phyloP scores from a whole-genome alignment of 2,329 filamentous ascomycete genomes.

The Penicillium sp. region DNA sequence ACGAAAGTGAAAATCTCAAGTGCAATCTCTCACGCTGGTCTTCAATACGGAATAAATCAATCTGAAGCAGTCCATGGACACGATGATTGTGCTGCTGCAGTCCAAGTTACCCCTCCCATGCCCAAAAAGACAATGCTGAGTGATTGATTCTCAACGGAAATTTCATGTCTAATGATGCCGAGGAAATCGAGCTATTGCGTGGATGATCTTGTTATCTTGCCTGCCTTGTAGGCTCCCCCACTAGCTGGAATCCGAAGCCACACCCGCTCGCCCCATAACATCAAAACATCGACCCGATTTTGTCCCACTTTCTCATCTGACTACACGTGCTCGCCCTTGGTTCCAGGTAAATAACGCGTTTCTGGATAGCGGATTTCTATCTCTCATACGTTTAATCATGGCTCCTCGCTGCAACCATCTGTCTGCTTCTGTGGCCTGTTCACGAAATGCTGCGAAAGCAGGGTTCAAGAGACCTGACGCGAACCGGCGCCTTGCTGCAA shows the following conservation, averaged over 20 bases:
- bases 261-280: background rate
- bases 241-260: background rate
- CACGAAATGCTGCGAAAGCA: conserved; percentile 36
- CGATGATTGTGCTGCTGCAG: too few species aligned
- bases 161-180: too few species aligned
- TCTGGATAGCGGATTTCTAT: background rate
- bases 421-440: conserved; percentile 19
- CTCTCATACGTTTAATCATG: background rate
- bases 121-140: too few species aligned
- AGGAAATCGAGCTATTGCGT: too few species aligned
- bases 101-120: too few species aligned
- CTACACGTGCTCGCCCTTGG: background rate
- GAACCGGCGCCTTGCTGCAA: conserved; percentile 27
- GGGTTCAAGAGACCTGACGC: conserved; percentile 34
- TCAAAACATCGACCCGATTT: background rate
- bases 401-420: conserved; percentile 6
- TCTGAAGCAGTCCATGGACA: too few species aligned
- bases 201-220: too few species aligned
- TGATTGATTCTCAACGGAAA: too few species aligned
- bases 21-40: too few species aligned
- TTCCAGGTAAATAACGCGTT: background rate
- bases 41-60: too few species aligned
- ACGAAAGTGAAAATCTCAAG: too few species aligned
- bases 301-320: background rate
- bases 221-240: background rate